phyloP scores from a whole-genome alignment of 371 early-diverging fungal genomes.

The Mortierella sp. region DNA sequence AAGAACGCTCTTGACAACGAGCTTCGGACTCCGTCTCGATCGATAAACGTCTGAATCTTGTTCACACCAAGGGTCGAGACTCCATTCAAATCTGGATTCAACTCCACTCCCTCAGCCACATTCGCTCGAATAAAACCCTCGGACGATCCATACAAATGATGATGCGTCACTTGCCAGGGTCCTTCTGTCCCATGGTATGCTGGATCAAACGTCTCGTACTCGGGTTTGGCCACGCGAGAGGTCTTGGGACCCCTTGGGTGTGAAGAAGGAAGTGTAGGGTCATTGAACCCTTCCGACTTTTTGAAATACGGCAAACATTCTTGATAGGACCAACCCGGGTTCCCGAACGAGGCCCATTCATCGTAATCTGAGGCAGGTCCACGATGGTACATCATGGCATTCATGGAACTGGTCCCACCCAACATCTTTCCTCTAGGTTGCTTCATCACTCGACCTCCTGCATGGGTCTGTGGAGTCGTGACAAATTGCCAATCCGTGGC shows the following conservation, averaged over 20 bases:
- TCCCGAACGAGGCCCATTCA: conserved; percentile 29
- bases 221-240: conserved; percentile 14
- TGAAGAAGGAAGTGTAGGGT: conserved; percentile 18
- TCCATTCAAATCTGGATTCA: conserved; percentile 44
- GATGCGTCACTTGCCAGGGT: conserved; percentile 40
- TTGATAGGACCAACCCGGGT: conserved; percentile 42
- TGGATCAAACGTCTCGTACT: conserved; percentile 34
- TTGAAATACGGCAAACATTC: conserved; percentile 45
- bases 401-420: conserved; percentile 25
- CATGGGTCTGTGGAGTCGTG: conserved; percentile 30
- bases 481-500: no score
- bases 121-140: conserved; percentile 22
- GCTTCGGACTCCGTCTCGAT: conserved; percentile 41
- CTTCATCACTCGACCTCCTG: conserved; percentile 22
- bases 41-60: conserved; percentile 34
- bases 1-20: conserved; percentile 36
- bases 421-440: conserved; percentile 41
- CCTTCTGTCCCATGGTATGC: conserved; percentile 40
- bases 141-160: conserved; percentile 19
- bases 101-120: conserved; percentile 21
- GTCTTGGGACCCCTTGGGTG: conserved; percentile 33
- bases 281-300: conserved; percentile 33
- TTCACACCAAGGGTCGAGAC: conserved; percentile 34
- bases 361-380: conserved; percentile 54
- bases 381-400: conserved; percentile 53